These are phyloP conservation scores for Gossypium schwendimanii DNA, from an alignment of 441 rosid species.

Conservation along the genomic window DNA sequence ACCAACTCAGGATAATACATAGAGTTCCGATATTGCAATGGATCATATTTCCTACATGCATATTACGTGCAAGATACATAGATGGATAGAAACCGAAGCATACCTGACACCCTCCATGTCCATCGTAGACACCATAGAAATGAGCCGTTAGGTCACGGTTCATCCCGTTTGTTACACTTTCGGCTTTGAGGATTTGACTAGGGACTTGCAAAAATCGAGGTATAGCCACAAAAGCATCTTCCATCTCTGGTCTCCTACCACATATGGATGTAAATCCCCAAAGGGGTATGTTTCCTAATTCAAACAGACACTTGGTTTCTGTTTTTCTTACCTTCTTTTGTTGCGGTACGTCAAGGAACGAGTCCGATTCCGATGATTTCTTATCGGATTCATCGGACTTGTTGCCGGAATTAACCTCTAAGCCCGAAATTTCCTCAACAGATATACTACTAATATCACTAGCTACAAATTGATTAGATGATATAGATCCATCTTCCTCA, in stretches of 20 bases:
- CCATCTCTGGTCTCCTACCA: slow-evolving; percentile 72
- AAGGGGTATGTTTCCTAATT: slow-evolving; percentile 38
- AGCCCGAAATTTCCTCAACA: slow-evolving; percentile 22
- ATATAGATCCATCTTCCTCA: slow-evolving; percentile 22
- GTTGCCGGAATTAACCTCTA: slow-evolving; percentile 24
- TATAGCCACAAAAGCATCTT: slow-evolving; percentile 39
- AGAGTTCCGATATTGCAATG: not conserved
- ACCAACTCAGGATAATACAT: not conserved
- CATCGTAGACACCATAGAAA: slow-evolving; percentile 69
- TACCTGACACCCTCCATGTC: slow-evolving; percentile 71
- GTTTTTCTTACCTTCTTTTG: slow-evolving; percentile 31
- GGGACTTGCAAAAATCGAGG: not conserved
- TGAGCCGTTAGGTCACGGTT: slow-evolving; percentile 36
- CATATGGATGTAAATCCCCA: slow-evolving; percentile 54
- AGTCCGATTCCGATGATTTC: slow-evolving; percentile 18
- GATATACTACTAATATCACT: slow-evolving; percentile 26
- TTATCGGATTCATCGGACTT: slow-evolving; percentile 19
- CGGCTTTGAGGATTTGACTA: slow-evolving; percentile 23
- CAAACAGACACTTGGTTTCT: slow-evolving; percentile 35
- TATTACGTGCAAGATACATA: not conserved
- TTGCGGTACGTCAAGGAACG: slow-evolving; percentile 16
- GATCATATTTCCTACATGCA: not conserved
- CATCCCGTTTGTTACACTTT: slow-evolving; percentile 24
- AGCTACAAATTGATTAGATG: slow-evolving; percentile 18
- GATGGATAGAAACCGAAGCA: not conserved